phyloP scores from a whole-genome alignment of 148 eudicot genomes.

The Rheum nobile region DNA sequence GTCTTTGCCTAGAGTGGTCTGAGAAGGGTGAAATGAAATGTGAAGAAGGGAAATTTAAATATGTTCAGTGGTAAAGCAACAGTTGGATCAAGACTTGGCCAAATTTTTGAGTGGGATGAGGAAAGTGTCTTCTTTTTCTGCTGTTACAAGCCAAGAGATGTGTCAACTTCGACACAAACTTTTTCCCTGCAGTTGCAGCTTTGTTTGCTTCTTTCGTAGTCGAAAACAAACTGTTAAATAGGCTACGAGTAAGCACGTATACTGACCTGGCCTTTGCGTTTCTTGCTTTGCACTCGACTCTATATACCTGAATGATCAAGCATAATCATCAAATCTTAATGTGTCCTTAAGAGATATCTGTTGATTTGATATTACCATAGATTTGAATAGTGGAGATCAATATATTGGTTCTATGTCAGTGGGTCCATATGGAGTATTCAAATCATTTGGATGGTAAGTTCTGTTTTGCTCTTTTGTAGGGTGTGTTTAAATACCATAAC shows the following conservation, averaged over 20 bases:
- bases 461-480: background rate
- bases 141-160: background rate
- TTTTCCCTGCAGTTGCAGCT: background rate
- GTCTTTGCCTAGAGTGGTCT: background rate
- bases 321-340: background rate
- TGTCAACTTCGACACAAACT: background rate
- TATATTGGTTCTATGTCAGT: background rate
- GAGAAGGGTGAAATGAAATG: background rate
- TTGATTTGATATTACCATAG: background rate
- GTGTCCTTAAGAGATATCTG: background rate
- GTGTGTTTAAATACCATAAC: background rate
- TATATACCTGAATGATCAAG: background rate
- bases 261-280: background rate
- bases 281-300: background rate
- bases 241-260: background rate
- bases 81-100: background rate
- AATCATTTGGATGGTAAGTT: background rate
- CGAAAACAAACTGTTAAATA: background rate
- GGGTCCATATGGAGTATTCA: background rate
- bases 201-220: background rate
- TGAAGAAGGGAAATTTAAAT: background rate
- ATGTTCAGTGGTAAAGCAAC: background rate
- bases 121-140: background rate
- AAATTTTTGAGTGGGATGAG: background rate
- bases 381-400: background rate